Evolutionary conservation across 2,329 filamentous ascomycete species (phyloP).

Genomic region (Aurifilum marmelostoma): DNA sequence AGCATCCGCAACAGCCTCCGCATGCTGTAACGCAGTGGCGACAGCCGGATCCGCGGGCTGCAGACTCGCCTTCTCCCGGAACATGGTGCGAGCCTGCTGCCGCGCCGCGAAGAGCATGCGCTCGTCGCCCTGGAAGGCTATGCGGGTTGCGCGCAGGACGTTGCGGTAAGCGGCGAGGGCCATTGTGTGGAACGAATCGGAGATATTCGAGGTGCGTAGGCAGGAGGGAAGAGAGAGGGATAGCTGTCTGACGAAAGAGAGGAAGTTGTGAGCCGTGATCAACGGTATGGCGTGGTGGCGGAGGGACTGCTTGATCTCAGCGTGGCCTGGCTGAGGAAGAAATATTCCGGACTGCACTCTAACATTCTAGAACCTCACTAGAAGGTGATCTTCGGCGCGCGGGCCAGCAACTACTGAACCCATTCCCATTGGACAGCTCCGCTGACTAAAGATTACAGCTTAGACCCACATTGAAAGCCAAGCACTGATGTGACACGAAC

Average conservation of each 20-base stretch:
- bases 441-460: constrained; percentile 10
- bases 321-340: neutral
- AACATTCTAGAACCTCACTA: constrained; percentile 20
- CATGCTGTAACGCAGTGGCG: constrained; percentile 71
- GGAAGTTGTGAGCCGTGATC: neutral
- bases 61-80: constrained; percentile 68
- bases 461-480: neutral
- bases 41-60: constrained; percentile 61
- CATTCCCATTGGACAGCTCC: constrained; percentile 3
- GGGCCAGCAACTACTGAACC: neutral
- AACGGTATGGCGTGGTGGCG: neutral
- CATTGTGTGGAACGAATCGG: constrained; percentile 45
- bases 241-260: neutral
- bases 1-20: constrained; percentile 79
- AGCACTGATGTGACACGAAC: neutral
- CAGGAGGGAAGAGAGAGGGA: neutral
- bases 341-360: neutral
- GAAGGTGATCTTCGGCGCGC: constrained; percentile 9
- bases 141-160: constrained; percentile 76
- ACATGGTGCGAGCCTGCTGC: constrained; percentile 71
- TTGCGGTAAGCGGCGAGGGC: constrained; percentile 79
- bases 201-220: neutral
- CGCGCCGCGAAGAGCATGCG: constrained; percentile 71
- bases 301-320: neutral
- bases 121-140: constrained; percentile 82